Evolutionary conservation across 1,139 yeast genomes (phyloP).

Genomic region (Yamadazyma friedrichii): DNA sequence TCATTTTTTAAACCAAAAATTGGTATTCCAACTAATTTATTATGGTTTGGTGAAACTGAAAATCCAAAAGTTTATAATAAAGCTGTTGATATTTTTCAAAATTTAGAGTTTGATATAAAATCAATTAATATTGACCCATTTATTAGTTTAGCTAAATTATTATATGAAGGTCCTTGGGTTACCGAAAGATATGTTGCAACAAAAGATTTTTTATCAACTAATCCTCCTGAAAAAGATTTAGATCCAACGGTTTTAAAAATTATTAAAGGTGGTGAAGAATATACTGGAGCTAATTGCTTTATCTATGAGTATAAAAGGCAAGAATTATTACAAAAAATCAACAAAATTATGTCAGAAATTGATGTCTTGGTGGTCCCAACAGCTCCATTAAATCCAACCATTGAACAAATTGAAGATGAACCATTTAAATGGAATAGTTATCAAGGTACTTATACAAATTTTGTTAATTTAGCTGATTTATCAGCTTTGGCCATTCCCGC

Average conservation of each 20-base stretch:
- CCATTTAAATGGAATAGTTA: conserved; percentile 82
- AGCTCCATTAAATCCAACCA: conserved; percentile 86
- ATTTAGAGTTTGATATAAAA: conserved; percentile 53
- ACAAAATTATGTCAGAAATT: conserved; percentile 50
- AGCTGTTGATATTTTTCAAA: conserved; percentile 58
- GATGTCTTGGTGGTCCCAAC: conserved; percentile 90
- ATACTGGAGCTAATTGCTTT: conserved; percentile 80
- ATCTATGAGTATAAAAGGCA: conserved; percentile 83
- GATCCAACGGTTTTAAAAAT: conserved; percentile 84
- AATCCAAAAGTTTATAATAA: conserved; percentile 66
- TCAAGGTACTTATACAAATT: conserved; percentile 97
- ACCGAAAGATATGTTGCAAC: conserved; percentile 89
- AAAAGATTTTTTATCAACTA: conserved; percentile 66
- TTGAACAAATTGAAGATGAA: conserved; percentile 66
- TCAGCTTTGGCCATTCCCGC: conserved; percentile 90
- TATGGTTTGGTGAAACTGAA: conserved; percentile 79
- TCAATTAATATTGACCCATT: conserved; percentile 72
- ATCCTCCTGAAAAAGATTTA: conserved; percentile 67
- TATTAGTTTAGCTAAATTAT: conserved; percentile 77
- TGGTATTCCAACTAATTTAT: conserved; percentile 70
- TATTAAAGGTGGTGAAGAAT: conserved; percentile 72
- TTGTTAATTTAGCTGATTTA: conserved; percentile 90
- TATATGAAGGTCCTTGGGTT: conserved; percentile 99
- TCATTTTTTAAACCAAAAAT: conserved; percentile 60
- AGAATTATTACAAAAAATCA: conserved; percentile 65